These are phyloP conservation scores for Aspergillus luchuensis DNA, from an alignment of 2,329 filamentous ascomycete species.

Conservation along the genomic window DNA sequence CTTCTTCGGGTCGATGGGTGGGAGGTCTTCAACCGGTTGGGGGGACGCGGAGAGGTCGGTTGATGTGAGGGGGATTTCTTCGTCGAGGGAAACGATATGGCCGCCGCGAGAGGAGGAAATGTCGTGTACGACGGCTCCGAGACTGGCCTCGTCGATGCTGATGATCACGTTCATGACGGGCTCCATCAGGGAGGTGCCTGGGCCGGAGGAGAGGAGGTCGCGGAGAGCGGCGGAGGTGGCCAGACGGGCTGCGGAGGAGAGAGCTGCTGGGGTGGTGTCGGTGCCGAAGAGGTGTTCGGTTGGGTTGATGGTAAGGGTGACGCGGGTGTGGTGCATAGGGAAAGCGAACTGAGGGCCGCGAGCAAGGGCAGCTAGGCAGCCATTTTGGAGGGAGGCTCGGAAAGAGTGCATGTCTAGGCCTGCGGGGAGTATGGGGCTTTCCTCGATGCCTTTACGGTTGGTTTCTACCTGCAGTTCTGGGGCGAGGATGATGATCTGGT, in stretches of 20 bases:
- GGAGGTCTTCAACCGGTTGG: constrained; percentile 33
- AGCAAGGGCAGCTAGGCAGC: constrained; percentile 78
- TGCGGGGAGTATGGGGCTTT: constrained; percentile 56
- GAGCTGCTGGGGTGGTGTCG: constrained; percentile 67
- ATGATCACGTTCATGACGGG: constrained; percentile 92
- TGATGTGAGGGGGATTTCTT: constrained; percentile 41
- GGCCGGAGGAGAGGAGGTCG: constrained; percentile 46
- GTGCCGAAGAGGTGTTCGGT: constrained; percentile 64
- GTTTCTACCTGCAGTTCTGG: constrained; percentile 49
- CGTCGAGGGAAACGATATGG: constrained; percentile 70
- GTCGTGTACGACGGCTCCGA: constrained; percentile 82
- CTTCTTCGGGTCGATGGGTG: constrained; percentile 65
- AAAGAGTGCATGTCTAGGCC: constrained; percentile 54
- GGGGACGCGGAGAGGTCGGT: constrained; percentile 27
- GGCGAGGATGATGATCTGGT: constrained; percentile 63
- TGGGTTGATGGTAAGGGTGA: constrained; percentile 70
- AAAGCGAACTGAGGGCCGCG: constrained; percentile 80
- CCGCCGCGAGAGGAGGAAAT: constrained; percentile 73
- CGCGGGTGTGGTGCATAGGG: constrained; percentile 74
- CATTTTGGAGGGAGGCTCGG: constrained; percentile 67
- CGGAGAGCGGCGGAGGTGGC: constrained; percentile 72
- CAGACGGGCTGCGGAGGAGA: constrained; percentile 66
- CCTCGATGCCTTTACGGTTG: constrained; percentile 41
- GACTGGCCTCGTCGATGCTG: constrained; percentile 76
- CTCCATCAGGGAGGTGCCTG: constrained; percentile 73